phyloP scores from a whole-genome alignment of 2,329 filamentous ascomycete genomes.

The Sporothrix globosa region DNA sequence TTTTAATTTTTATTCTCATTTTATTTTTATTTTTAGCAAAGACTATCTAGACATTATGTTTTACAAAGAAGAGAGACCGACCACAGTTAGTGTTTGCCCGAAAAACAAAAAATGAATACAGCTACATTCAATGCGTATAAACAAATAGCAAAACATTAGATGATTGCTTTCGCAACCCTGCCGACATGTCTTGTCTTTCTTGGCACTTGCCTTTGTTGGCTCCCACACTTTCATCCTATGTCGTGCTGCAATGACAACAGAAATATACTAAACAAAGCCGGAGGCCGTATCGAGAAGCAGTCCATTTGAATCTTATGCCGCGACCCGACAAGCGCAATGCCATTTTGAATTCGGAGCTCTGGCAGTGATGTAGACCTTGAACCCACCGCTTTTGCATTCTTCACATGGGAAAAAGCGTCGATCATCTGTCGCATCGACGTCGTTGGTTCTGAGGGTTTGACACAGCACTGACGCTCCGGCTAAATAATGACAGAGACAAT shows the following conservation, averaged over 20 bases:
- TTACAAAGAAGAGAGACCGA: not conserved
- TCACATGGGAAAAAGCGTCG: not conserved
- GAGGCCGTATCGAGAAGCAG: not conserved
- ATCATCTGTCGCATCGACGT: constrained; percentile 24
- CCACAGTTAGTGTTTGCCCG: no score
- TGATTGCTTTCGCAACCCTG: no score
- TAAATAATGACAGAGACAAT: not conserved
- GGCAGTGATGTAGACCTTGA: not conserved
- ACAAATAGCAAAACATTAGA: no score
- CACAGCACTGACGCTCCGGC: constrained; percentile 13
- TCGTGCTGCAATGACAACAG: not conserved
- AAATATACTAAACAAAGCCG: not conserved
- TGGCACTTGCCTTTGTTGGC: not conserved
- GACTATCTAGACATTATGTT: no score
- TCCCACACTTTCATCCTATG: not conserved
- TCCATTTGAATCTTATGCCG: not conserved
- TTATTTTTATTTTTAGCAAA: not conserved
- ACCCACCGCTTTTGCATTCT: not conserved
- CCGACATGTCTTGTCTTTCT: not conserved
- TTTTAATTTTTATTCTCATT: not conserved
- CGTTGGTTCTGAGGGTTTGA: not conserved
- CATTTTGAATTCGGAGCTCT: not conserved
- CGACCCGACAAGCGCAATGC: not conserved
- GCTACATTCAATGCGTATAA: no score
- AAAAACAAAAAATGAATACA: no score